Percentiles rank a stretch among this genome's conserved stretches.
Conservation (phyloP, 768 basidiomycete species). For the Boletus rufocinnamomeus region DNA sequence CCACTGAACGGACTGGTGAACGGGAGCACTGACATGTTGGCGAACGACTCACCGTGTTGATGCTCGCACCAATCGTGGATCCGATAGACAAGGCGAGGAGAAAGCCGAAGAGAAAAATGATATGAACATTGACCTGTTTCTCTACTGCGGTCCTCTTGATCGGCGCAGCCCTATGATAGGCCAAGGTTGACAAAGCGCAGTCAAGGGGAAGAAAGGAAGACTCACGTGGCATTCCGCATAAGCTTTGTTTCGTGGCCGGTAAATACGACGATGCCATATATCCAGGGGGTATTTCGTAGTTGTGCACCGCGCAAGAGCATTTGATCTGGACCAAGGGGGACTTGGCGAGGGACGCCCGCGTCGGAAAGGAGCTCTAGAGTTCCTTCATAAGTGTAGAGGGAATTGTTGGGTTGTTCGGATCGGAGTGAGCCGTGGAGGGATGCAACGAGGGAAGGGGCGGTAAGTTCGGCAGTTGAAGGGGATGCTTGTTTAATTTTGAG, state of each 20-base stretch:
- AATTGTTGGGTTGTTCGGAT: conserved; percentile 97
- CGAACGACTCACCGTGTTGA: conserved; percentile 59
- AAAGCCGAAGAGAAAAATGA: conserved; percentile 90
- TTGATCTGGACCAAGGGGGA: conserved; percentile 94
- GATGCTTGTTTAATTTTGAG: conserved; percentile 98
- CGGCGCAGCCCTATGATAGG: conserved; percentile 72
- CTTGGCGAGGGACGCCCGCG: conserved; percentile 66
- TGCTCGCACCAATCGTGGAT: conserved; percentile 89
- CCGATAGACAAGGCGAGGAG: conserved; percentile 86
- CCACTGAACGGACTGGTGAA: conserved; percentile 51
- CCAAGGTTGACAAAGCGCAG: neutral
- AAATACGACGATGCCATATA: conserved; percentile 91
- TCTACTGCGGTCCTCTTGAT: conserved; percentile 97
- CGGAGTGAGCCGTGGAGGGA: conserved; percentile 80
- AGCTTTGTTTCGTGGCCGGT: conserved; percentile 98
- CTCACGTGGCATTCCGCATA: conserved; percentile 97
- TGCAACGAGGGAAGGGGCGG: conserved; percentile 72
- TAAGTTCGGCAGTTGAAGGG: conserved; percentile 74
- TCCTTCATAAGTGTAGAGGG: conserved; percentile 93
- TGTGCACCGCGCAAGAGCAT: conserved; percentile 93
- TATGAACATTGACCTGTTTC: conserved; percentile 93
- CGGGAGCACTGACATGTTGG: neutral
- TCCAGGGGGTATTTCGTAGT: conserved; percentile 94
- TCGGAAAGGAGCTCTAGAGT: conserved; percentile 63
- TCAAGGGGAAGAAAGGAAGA: conserved; percentile 5